phyloP scores from a whole-genome alignment of 179 eudicot species.

The Nepenthes alata region DNA sequence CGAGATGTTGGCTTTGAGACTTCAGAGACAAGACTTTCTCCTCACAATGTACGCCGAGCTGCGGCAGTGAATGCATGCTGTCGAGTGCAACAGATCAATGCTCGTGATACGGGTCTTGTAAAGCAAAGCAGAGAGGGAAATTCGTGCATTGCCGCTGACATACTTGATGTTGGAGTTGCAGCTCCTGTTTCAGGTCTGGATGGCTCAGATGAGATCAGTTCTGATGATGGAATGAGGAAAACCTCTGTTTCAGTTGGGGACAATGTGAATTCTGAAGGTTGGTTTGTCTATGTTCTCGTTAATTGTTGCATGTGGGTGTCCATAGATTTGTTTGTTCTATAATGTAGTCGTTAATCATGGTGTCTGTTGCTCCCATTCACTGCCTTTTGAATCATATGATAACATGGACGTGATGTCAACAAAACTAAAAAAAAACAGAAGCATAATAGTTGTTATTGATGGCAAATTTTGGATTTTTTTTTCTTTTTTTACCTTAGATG shows the following conservation, averaged over 20 bases:
- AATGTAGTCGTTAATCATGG: too few species aligned
- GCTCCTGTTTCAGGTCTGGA: background rate
- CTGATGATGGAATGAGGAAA: conserved; percentile 9
- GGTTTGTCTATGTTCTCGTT: background rate
- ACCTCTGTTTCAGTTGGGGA: conserved; percentile 7
- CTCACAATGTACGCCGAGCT: conserved; percentile 13
- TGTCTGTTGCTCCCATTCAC: too few species aligned
- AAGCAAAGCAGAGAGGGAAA: conserved; percentile 7
- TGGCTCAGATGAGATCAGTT: background rate
- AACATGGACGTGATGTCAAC: too few species aligned
- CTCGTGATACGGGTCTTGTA: conserved; percentile 11
- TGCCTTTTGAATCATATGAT: too few species aligned
- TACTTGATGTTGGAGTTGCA: conserved; percentile 12
- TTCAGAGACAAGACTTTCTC: conserved; percentile 15
- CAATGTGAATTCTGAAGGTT: conserved; percentile 31
- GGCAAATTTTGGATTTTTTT: too few species aligned
- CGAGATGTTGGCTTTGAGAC: conserved; percentile 9
- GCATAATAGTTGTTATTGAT: too few species aligned
- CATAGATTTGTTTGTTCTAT: too few species aligned
- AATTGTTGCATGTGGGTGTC: background rate
- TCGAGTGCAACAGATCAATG: conserved; percentile 10
- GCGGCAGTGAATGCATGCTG: conserved; percentile 17
- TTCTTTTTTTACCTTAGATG: too few species aligned
- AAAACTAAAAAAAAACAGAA: too few species aligned
- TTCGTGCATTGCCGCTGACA: conserved; percentile 9